Conservation (phyloP, 257 asterid genomes). For the Handroanthus guayacan region DNA sequence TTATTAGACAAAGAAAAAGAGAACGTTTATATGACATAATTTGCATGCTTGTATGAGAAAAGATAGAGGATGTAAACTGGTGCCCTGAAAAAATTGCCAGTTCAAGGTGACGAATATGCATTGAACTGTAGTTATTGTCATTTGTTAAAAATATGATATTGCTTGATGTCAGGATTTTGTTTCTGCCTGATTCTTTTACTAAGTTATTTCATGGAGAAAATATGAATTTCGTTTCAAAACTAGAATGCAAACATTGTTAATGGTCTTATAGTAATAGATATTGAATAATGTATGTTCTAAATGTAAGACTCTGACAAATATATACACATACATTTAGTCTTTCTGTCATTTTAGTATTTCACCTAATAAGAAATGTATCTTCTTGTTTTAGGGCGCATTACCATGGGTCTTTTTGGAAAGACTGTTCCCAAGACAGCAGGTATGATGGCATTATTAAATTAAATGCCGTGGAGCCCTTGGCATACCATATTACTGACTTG, state of each 20-base stretch:
- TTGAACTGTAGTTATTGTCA: not conserved
- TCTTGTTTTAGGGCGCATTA: constrained; percentile 75
- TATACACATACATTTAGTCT: not conserved
- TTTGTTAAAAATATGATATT: not conserved
- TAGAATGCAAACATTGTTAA: not conserved
- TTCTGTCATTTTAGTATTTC: not conserved
- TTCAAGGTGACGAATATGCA: not conserved
- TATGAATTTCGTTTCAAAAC: not conserved
- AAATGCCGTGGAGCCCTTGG: not conserved
- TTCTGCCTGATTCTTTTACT: not conserved
- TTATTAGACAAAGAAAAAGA: not conserved
- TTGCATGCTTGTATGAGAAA: not conserved
- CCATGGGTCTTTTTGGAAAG: constrained; percentile 93
- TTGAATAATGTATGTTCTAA: not conserved
- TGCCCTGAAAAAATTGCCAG: not conserved
- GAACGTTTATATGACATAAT: not conserved
- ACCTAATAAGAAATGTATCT: constrained; percentile 17
- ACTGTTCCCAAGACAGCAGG: constrained; percentile 97
- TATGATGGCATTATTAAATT: constrained; percentile 40
- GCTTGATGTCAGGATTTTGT: too few species aligned
- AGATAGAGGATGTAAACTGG: not conserved
- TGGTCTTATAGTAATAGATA: not conserved
- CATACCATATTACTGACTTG: not conserved
- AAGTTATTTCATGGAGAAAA: not conserved
- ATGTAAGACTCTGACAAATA: not conserved